These are phyloP conservation scores for Trypanosoma melophagium DNA, from an alignment of 208 protist genomes.

Conservation along the genomic window DNA sequence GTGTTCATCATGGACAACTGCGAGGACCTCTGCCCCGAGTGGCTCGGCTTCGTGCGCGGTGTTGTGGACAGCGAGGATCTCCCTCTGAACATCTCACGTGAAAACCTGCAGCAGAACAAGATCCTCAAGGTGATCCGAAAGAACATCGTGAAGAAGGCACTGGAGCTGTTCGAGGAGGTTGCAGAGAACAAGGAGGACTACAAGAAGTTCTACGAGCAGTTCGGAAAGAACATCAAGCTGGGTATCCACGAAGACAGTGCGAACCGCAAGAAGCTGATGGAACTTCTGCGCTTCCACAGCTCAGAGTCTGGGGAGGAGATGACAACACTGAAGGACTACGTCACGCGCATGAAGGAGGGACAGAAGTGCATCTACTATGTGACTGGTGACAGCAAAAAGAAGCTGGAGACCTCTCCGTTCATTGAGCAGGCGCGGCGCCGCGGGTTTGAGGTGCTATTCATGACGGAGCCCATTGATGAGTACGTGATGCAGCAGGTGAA, in stretches of 20 bases:
- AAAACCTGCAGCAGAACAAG: conserved; percentile 98
- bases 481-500: conserved; percentile 97
- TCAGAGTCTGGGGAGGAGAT: conserved; percentile 91
- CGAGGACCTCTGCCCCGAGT: conserved; percentile 97
- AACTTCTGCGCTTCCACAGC: conserved; percentile 94
- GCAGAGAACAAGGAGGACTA: conserved; percentile 97
- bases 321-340: conserved; percentile 96
- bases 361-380: conserved; percentile 99
- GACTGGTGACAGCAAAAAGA: conserved; percentile 94
- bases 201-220: conserved; percentile 98
- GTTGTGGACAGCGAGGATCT: conserved; percentile 98
- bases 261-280: conserved; percentile 95
- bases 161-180: conserved; percentile 97
- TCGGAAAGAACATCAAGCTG: conserved; percentile 98
- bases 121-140: conserved; percentile 98
- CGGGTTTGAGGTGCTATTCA: conserved; percentile 96
- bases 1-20: conserved; percentile 99
- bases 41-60: conserved; percentile 94
- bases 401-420: conserved; percentile 94
- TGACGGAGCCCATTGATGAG: conserved; percentile 98
- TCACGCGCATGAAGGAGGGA: conserved; percentile 95
- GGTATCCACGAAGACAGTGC: conserved; percentile 97
- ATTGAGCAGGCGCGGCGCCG: conserved; percentile 93
- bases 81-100: conserved; percentile 99
- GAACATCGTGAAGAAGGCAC: conserved; percentile 97